A percentile compares a stretch with the other conserved stretches of the same genome.
phyloP scores from a whole-genome alignment of 106 monocot species.

The Platanthera zijinensis region DNA sequence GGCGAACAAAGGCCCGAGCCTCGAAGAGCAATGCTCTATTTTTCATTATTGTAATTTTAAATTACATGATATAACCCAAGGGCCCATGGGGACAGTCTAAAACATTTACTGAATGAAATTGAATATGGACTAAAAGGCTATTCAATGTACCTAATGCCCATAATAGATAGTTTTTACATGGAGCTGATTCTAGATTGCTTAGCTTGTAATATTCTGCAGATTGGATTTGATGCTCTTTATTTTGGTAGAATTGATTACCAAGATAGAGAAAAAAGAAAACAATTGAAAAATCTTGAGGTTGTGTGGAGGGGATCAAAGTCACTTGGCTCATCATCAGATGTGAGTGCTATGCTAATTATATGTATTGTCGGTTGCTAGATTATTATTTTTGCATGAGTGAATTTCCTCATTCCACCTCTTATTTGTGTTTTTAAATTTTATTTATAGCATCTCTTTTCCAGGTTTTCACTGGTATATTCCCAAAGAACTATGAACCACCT shows the following conservation, averaged over 20 bases:
- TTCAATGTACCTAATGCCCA: neutral
- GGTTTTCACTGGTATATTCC: slow-evolving; percentile 90
- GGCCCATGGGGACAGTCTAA: no score
- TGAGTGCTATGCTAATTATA: slow-evolving; percentile 26
- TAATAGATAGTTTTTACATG: neutral
- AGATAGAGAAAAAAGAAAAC: slow-evolving; percentile 62
- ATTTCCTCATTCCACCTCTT: slow-evolving; percentile 2
- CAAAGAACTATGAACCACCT: slow-evolving; percentile 89
- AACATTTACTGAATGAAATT: no score
- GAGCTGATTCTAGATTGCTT: neutral
- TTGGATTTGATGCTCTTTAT: slow-evolving; percentile 96
- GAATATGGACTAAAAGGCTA: neutral
- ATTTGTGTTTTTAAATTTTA: neutral
- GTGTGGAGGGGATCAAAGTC: slow-evolving; percentile 84
- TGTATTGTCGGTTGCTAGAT: neutral
- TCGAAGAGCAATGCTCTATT: no score
- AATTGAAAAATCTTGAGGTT: slow-evolving; percentile 74
- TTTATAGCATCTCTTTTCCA: slow-evolving; percentile 17
- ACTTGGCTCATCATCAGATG: slow-evolving; percentile 83
- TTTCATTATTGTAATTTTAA: no score
- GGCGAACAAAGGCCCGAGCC: no score
- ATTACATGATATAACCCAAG: no score
- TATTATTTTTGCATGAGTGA: neutral
- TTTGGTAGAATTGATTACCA: slow-evolving; percentile 97
- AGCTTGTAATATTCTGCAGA: slow-evolving; percentile 31